Evolutionary conservation across 2,329 filamentous ascomycete species (phyloP), one percentile per base, ranked within the genome.

Genomic region (Madurella mycetomatis): DNA sequence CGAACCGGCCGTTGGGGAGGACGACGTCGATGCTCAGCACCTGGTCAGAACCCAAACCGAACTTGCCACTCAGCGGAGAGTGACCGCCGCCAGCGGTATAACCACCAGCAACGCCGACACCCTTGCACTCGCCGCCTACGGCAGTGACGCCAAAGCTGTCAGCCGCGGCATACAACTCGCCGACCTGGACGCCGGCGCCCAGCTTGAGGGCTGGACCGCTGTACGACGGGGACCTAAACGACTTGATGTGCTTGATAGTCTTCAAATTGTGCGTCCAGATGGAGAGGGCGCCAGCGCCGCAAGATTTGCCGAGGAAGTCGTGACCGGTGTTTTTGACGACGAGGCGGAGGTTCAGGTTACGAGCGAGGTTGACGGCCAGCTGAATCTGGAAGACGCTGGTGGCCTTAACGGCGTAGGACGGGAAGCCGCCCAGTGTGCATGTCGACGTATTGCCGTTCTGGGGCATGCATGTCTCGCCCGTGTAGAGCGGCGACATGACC

Each of bases 71-170:
- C 50, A 84, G 61, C 2, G 79, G 79, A 11, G 75, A 77, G 64
- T 84, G 79, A 0, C 81, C 81, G 42, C 78, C 81, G 12, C 78
- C 80, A 41, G 74, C 62, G 11, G 71, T 67, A 60, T 73, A 77
- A 5, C 75, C 75, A 25, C 78, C 78, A 7, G 71, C 69, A 42
- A 80, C 70, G 19, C 80, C 81, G 11, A 84, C 78, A 2, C 74
- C 78, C 63, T 68, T 43, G 41, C 55, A 60, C 43, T 56, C 56
- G 4, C 82, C 82, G 16, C 76, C 78, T 4, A 84, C 74, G 1
- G 82, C 72, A 0, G 71, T 73, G 44, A 79, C 70, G 0, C 74
- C 76, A 34, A 76, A 47, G 30, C 64, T 65, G 12, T 76, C 63
- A 1, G 78, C 79, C 40, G 72, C 73, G 31, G 73, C 72, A 61